These are phyloP conservation scores for Pestalotiopsis fici DNA, from an alignment of 2,329 filamentous ascomycete genomes.

Conservation along the genomic window DNA sequence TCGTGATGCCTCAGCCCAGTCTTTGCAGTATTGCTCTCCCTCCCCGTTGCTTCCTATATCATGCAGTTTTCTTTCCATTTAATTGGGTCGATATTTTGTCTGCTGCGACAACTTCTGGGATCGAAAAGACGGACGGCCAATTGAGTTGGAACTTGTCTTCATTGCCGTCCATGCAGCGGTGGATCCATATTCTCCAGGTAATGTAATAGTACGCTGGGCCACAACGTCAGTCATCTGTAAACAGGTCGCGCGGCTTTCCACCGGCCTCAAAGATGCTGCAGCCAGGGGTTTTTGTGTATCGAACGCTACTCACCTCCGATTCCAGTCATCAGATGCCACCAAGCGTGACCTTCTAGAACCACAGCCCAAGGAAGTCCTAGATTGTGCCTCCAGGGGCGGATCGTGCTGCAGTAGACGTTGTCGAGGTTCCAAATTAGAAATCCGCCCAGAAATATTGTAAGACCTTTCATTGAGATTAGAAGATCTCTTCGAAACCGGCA, in stretches of 20 bases:
- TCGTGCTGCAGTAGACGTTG: constrained; percentile 69
- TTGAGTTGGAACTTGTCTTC: constrained; percentile 71
- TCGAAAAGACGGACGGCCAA: constrained; percentile 65
- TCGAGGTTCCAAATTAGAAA: constrained; percentile 81
- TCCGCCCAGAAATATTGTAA: constrained; percentile 72
- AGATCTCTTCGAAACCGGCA: neutral
- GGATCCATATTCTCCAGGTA: constrained; percentile 79
- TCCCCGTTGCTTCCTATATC: neutral
- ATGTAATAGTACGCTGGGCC: constrained; percentile 75
- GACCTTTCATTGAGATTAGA: constrained; percentile 40
- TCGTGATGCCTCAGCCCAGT: neutral
- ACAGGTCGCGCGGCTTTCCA: neutral
- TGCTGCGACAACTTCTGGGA: constrained; percentile 47
- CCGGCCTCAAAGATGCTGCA: neutral
- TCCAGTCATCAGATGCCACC: constrained; percentile 80
- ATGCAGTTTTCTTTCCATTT: constrained; percentile 6
- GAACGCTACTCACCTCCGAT: constrained; percentile 45
- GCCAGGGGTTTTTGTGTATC: neutral
- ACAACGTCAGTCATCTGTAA: neutral
- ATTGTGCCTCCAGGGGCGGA: constrained; percentile 66
- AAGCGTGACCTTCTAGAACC: constrained; percentile 59
- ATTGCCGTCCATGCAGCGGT: constrained; percentile 71
- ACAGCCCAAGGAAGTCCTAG: constrained; percentile 80
- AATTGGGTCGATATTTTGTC: constrained; percentile 13
- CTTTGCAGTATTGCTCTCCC: no score